Percentiles rank a stretch among this genome's conserved stretches.
Conservation (phyloP, 768 basidiomycete genomes). For the Lyophyllum semitale region DNA sequence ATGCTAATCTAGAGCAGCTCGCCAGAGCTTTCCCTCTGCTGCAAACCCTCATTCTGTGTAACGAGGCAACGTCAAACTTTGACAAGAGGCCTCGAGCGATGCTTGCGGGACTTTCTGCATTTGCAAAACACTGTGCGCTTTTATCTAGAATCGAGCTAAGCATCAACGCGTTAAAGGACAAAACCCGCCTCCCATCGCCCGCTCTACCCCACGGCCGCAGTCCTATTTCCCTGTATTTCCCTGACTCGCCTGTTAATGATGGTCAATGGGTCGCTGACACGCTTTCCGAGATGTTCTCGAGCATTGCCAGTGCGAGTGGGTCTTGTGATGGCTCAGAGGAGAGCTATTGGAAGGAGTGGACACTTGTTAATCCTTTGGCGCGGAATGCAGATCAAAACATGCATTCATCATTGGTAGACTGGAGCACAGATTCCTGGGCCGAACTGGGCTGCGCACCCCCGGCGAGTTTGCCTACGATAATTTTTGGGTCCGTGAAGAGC, state of each 20-base stretch:
- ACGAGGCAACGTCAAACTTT: not conserved
- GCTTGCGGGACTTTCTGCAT: not conserved
- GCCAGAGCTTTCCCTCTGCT: not conserved
- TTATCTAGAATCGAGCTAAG: not conserved
- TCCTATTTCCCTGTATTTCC: not conserved
- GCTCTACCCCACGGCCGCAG: not conserved
- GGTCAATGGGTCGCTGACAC: not conserved
- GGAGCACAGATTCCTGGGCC: too few species aligned
- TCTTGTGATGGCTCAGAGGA: too few species aligned
- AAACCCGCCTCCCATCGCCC: not conserved
- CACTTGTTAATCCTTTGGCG: too few species aligned
- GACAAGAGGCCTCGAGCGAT: not conserved
- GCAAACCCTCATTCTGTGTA: not conserved
- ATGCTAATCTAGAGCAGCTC: not conserved
- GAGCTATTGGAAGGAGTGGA: too few species aligned
- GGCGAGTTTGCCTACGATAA: too few species aligned
- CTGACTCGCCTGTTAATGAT: not conserved
- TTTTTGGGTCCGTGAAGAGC: too few species aligned
- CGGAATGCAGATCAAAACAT: too few species aligned
- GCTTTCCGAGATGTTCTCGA: not conserved
- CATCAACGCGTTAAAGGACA: not conserved
- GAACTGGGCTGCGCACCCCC: too few species aligned
- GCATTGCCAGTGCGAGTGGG: not conserved
- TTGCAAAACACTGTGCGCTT: not conserved
- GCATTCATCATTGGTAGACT: too few species aligned